phyloP scores from a whole-genome alignment of 192 early-diverging fungal species.

The Backusella mclennaniae region DNA sequence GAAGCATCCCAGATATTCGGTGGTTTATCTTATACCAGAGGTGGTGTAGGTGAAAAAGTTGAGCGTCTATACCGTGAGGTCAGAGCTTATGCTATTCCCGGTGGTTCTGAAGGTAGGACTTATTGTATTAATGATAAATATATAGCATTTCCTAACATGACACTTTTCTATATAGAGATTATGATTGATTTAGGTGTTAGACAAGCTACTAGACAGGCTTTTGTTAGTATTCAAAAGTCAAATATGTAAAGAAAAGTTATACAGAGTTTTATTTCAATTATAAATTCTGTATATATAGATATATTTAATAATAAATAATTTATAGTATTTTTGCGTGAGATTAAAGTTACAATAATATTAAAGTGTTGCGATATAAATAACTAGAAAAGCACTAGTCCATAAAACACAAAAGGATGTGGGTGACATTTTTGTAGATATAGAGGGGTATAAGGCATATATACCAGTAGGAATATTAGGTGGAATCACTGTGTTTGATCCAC shows the following conservation, averaged over 20 bases:
- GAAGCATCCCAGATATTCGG: slow-evolving; percentile 89
- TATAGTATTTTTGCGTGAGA: background rate
- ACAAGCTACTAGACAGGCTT: slow-evolving; percentile 60
- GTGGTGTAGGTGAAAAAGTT: slow-evolving; percentile 64
- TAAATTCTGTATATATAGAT: background rate
- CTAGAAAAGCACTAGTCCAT: background rate
- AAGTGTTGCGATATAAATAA: background rate
- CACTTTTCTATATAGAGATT: slow-evolving; percentile 43
- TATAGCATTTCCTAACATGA: background rate
- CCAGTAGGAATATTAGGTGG: slow-evolving; percentile 1
- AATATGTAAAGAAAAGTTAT: background rate
- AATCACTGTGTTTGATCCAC: background rate
- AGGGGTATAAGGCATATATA: slow-evolving; percentile 5
- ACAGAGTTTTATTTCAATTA: background rate
- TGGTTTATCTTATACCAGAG: slow-evolving; percentile 72
- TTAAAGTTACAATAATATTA: background rate
- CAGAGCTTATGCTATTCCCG: slow-evolving; percentile 76
- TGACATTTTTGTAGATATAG: background rate
- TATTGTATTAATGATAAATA: background rate
- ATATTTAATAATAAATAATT: background rate
- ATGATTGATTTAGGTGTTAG: slow-evolving; percentile 83
- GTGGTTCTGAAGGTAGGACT: slow-evolving; percentile 61
- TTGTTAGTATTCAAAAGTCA: background rate
- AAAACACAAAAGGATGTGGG: background rate
- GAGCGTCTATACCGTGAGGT: slow-evolving; percentile 86